Evolutionary conservation across 805 yeast species (phyloP), one percentile per base, ranked within the genome.

Genomic region (Candida oleophila): DNA sequence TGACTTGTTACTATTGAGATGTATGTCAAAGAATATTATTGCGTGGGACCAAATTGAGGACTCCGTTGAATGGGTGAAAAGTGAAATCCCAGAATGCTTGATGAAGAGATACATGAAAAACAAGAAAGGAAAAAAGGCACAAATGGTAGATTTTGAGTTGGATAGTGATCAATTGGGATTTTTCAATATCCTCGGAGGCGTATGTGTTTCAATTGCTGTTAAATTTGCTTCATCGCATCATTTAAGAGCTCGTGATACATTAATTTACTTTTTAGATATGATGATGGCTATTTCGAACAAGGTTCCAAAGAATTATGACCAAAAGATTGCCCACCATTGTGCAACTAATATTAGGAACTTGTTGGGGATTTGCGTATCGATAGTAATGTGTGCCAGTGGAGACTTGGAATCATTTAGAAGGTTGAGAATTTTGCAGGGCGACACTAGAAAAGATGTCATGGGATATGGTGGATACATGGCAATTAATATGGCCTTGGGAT

Each of bases 381-480:
- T 89, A 22, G 76, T 90, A 0, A 87, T 89, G 87, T 91, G 96
- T 1, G 96, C 97, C 1, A 81, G 90, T 14, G 98, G 99, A 1
- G 97, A 94, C 60, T 65, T 91, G 45, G 87, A 82, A 38, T 79
- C 83, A 0, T 78, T 94, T 53, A 75, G 91, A 55, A 74, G 97
- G 44, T 69, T 89, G 38, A 74, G 96, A 49, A 76, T 77, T 21
- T 66, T 89, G 28, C 90, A 87, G 59, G 87, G 85, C 18, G 72
- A 76, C 11, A 75, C 79, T 0, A 71, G 69, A 22, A 68, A 63
- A 33, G 74, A 57, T 35, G 19, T 39, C 16, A 65, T 71, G 39
- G 71, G 73, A 8, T 89, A 79, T 61, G 94, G 96, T 0, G 80
- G 82, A 49, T 87, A 80, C 56, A 81, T 87, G 82, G 87, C 91